Evolutionary conservation across 2,329 filamentous ascomycete species (phyloP), one percentile per base, ranked within the genome.

Genomic region (Bertia moriformis): DNA sequence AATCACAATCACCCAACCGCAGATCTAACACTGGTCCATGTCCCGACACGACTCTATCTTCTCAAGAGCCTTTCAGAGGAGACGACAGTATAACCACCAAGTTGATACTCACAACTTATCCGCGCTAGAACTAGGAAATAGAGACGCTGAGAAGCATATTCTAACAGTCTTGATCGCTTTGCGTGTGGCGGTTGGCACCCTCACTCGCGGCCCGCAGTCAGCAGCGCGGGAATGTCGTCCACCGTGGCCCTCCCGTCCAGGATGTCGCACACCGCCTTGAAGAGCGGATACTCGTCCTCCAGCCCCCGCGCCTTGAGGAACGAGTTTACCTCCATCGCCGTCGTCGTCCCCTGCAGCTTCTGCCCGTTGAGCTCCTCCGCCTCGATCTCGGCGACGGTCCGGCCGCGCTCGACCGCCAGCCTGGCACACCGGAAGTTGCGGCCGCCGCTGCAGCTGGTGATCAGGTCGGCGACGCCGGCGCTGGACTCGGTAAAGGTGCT

Each of bases 401-500:
- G 68, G 19, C 82, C 80, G 52, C 81, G 76, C 64, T 88, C 73
- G 20, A 94, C 75, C 18, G 84, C 79, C 66, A 88, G 78, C 69
- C 83, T 93, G 38, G 91, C 89, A 58, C 89, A 96, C 41, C 84
- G 78, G 66, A 91, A 93, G 63, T 98, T 98, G 44, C 91, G 75
- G 12, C 91, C 91, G 44, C 87, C 86, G 39, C 78, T 84, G 62
- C 87, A 96, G 41, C 82, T 91, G 1, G 91, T 96, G 54, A 98
- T 93, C 47, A 98, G 65, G 60, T 98, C 91, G 19, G 91, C 91
- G 29, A 96, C 87, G 48, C 91, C 91, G 18, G 86, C 88, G 49
- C 84, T 93, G 57, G 95, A 86, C 55, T 95, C 87, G n/a, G 89
- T 96, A 57, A 98, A 96, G 0, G 91, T 98, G 41, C 73, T 75